Evolutionary conservation across 2,329 filamentous ascomycete genomes (phyloP).

Genomic region (Sphaerulina vaccinii): DNA sequence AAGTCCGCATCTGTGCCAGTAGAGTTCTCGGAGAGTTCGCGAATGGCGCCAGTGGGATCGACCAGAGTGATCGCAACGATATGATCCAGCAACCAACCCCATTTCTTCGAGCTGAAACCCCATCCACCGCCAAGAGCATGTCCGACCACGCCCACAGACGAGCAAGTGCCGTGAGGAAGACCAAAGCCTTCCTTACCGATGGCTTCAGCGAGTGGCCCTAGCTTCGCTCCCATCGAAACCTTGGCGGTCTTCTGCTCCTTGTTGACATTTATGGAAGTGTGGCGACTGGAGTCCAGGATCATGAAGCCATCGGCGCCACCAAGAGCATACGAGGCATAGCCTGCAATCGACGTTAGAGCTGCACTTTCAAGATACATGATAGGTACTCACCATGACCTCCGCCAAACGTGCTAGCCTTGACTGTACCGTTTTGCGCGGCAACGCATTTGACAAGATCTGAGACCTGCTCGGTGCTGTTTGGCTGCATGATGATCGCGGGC

Average conservation of each 20-base stretch:
- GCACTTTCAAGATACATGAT: not conserved
- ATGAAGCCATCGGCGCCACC: slow-evolving; percentile 22
- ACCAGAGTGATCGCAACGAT: slow-evolving; percentile 15
- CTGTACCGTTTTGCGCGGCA: not conserved
- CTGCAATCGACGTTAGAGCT: not conserved
- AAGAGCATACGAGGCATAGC: slow-evolving; percentile 24
- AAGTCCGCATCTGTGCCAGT: slow-evolving; percentile 13
- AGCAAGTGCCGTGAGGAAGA: slow-evolving; percentile 22
- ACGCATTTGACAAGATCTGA: slow-evolving; percentile 16
- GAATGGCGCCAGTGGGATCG: slow-evolving; percentile 13
- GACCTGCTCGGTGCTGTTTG: slow-evolving; percentile 15
- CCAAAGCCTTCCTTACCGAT: slow-evolving; percentile 17
- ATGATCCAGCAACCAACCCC: slow-evolving; percentile 23
- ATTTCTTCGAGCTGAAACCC: slow-evolving; percentile 19
- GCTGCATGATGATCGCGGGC: slow-evolving; percentile 15
- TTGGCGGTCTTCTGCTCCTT: slow-evolving; percentile 9
- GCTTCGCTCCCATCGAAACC: slow-evolving; percentile 13
- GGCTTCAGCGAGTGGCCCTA: slow-evolving; percentile 14
- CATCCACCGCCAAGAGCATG: slow-evolving; percentile 23
- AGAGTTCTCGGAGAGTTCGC: not conserved
- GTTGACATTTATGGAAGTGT: slow-evolving; percentile 12
- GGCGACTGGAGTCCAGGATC: slow-evolving; percentile 14
- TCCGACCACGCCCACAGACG: slow-evolving; percentile 16
- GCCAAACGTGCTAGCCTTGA: slow-evolving; percentile 20
- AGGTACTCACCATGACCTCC: slow-evolving; percentile 20